These are phyloP conservation scores for Echium plantagineum DNA, from an alignment of 257 asterid genomes.

Conservation along the genomic window DNA sequence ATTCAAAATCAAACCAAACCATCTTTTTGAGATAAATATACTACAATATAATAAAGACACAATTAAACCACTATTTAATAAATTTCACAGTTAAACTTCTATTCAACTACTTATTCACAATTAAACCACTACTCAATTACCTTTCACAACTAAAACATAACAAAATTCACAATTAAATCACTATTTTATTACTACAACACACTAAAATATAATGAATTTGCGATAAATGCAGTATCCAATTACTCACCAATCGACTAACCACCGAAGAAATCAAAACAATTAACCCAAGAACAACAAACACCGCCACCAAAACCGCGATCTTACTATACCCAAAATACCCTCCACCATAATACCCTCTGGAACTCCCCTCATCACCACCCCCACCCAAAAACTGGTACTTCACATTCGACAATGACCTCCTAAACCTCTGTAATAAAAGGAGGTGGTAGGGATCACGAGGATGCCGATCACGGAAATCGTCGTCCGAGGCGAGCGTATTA, in stretches of 20 bases:
- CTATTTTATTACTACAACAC: no score
- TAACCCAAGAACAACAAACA: conserved; percentile 33
- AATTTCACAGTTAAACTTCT: no score
- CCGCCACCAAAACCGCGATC: conserved; percentile 46
- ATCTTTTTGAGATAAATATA: no score
- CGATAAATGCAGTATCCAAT: no score
- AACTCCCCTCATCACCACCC: conserved; percentile 13
- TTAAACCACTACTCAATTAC: no score
- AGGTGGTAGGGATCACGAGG: conserved; percentile 70
- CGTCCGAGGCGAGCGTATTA: conserved; percentile 19
- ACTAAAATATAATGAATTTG: no score
- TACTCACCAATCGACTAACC: conserved; percentile 58
- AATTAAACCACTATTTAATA: no score
- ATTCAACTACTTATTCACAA: no score
- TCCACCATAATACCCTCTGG: conserved; percentile 10
- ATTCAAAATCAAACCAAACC: no score
- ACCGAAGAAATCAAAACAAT: conserved; percentile 40
- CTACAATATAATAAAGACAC: no score
- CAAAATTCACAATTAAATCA: no score
- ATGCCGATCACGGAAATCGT: conserved; percentile 56
- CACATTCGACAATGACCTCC: conserved; percentile 26
- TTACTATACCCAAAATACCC: conserved; percentile 38
- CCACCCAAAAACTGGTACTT: conserved; percentile 33
- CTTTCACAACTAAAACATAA: no score
- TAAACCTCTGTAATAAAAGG: conserved; percentile 19